These are phyloP conservation scores for Pythium myriotylum DNA, from an alignment of 352 stramenopile species.

Conservation along the genomic window DNA sequence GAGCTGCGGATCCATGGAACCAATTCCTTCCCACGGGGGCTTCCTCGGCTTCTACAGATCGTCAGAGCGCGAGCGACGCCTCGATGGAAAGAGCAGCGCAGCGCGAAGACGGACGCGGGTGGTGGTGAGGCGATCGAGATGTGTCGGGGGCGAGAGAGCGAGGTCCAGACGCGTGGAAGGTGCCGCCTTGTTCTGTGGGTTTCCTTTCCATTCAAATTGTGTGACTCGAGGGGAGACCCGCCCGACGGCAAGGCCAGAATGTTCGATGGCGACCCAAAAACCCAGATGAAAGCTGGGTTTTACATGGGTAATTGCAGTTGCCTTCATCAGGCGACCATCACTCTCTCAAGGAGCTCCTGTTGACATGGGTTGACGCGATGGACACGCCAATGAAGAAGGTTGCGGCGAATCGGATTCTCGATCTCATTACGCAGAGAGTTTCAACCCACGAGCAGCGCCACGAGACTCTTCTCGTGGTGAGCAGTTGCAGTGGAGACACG, in stretches of 20 bases:
- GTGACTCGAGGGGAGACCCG: slow-evolving; percentile 5
- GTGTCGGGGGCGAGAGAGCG: background rate
- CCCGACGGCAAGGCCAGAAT: slow-evolving; percentile 15
- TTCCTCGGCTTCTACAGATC: slow-evolving; percentile 1
- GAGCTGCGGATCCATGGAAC: slow-evolving; percentile 60
- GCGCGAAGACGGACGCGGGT: background rate
- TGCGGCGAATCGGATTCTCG: no score
- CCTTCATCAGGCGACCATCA: slow-evolving; percentile 7
- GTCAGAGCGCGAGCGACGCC: background rate
- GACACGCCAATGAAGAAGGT: background rate
- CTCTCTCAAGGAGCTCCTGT: background rate
- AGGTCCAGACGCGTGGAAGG: background rate
- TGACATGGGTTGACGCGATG: slow-evolving; percentile 8
- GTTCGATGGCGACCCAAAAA: slow-evolving; percentile 20
- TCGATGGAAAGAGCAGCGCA: slow-evolving; percentile 1
- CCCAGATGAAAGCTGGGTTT: slow-evolving; percentile 2
- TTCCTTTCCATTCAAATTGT: slow-evolving; percentile 31
- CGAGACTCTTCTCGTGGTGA: background rate
- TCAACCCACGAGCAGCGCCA: slow-evolving; percentile 1
- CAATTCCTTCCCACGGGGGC: background rate
- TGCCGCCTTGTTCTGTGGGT: slow-evolving; percentile 9
- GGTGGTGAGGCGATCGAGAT: background rate
- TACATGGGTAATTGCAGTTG: slow-evolving; percentile 16
- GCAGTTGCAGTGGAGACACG: no score
- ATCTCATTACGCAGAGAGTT: background rate